These are phyloP conservation scores for Chrysophaeum taylorii DNA, from an alignment of 352 stramenopile genomes.

Conservation along the genomic window DNA sequence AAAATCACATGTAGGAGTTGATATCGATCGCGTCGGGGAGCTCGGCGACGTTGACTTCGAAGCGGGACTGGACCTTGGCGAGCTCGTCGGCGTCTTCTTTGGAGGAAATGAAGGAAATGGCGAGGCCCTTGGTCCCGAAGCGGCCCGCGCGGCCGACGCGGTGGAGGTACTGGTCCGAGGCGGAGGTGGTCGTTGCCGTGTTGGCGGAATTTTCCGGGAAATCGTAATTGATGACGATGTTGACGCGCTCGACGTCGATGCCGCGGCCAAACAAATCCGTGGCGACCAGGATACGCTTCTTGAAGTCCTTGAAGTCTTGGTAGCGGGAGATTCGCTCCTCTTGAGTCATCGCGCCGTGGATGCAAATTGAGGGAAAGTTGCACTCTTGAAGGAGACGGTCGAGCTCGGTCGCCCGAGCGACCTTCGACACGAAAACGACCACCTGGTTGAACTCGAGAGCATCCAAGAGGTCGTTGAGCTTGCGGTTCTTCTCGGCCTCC, in stretches of 20 bases:
- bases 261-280: slow-evolving; percentile 98
- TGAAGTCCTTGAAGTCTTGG: slow-evolving; percentile 99
- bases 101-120: slow-evolving; percentile 98
- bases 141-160: slow-evolving; percentile 92
- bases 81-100: slow-evolving; percentile 94
- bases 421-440: slow-evolving; percentile 95
- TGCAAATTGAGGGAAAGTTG: slow-evolving; percentile 99
- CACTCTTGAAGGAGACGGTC: slow-evolving; percentile 95
- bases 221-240: slow-evolving; percentile 99
- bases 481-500: slow-evolving; percentile 98
- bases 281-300: slow-evolving; percentile 97
- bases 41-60: slow-evolving; percentile 97
- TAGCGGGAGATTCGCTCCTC: slow-evolving; percentile 95
- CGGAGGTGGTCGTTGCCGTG: slow-evolving; percentile 51
- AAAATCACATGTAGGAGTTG: slow-evolving; percentile 96
- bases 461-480: slow-evolving; percentile 98
- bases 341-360: slow-evolving; percentile 92
- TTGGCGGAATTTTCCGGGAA: slow-evolving; percentile 69
- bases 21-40: slow-evolving; percentile 98
- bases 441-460: slow-evolving; percentile 99
- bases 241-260: slow-evolving; percentile 99
- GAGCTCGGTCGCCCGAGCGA: slow-evolving; percentile 90
- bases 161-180: slow-evolving; percentile 96
- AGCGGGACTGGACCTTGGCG: slow-evolving; percentile 93
- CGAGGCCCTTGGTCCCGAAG: slow-evolving; percentile 99